Percentiles rank a stretch among this genome's conserved stretches.
Evolutionary conservation across 768 basidiomycete genomes (phyloP).

Genomic region (Chiua virens): DNA sequence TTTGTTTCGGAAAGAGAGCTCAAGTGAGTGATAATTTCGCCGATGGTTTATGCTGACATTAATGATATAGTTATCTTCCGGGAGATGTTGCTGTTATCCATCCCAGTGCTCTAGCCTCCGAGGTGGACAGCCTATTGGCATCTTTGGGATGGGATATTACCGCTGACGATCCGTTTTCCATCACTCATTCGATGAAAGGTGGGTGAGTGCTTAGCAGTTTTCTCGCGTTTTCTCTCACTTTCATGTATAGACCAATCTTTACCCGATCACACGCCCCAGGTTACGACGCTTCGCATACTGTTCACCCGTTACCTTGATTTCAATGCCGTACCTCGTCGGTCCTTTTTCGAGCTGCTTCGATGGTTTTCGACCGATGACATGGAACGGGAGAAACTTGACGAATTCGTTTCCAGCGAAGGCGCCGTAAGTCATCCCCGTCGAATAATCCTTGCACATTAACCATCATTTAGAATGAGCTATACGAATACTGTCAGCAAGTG

Average conservation of each 20-base stretch:
- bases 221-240: slow-evolving; percentile 10
- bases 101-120: slow-evolving; percentile 56
- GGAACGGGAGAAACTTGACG: slow-evolving; percentile 81
- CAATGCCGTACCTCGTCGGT: slow-evolving; percentile 78
- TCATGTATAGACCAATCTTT: slow-evolving; percentile 22
- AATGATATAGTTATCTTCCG: slow-evolving; percentile 58
- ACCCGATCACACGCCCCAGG: slow-evolving; percentile 18
- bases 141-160: slow-evolving; percentile 60
- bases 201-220: slow-evolving; percentile 18
- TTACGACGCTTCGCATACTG: slow-evolving; percentile 66
- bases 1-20: slow-evolving; percentile 66
- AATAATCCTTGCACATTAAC: slow-evolving; percentile 2
- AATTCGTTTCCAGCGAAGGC: slow-evolving; percentile 73
- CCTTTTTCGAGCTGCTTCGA: slow-evolving; percentile 82
- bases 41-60: not conserved
- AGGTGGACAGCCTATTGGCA: slow-evolving; percentile 69
- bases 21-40: slow-evolving; percentile 43
- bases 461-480: slow-evolving; percentile 77
- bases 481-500: slow-evolving; percentile 82
- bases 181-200: slow-evolving; percentile 41
- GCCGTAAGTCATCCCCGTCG: slow-evolving; percentile 45
- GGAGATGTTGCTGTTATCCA: slow-evolving; percentile 84
- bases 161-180: slow-evolving; percentile 55
- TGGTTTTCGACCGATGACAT: slow-evolving; percentile 76
- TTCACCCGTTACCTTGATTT: slow-evolving; percentile 81